Conservation (phyloP, 2,329 filamentous ascomycete species). For the Phoma sp. region DNA sequence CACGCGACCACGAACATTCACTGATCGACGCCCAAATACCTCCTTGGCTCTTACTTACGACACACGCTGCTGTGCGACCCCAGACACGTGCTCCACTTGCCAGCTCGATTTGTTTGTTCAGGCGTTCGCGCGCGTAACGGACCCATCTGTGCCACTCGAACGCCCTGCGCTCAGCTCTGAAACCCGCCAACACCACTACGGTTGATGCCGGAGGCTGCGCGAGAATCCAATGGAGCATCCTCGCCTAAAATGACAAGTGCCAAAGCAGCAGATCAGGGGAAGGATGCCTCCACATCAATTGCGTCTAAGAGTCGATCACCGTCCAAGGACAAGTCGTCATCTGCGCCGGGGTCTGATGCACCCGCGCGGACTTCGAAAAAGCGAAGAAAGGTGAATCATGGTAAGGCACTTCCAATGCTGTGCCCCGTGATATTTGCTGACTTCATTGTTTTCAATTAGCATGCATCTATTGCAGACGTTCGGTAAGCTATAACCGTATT, state of each 20-base stretch:
- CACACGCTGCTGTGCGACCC: slow-evolving; percentile 32
- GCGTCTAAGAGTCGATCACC: slow-evolving; percentile 37
- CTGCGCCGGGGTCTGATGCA: slow-evolving; percentile 38
- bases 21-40: slow-evolving; percentile 21
- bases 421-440: slow-evolving; percentile 39
- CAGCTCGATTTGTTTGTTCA: slow-evolving; percentile 26
- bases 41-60: slow-evolving; percentile 15
- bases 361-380: slow-evolving; percentile 52
- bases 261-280: slow-evolving; percentile 38
- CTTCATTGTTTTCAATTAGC: slow-evolving; percentile 40
- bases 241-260: slow-evolving; percentile 42
- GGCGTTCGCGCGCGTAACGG: slow-evolving; percentile 27
- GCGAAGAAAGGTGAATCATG: slow-evolving; percentile 61
- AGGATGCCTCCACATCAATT: slow-evolving; percentile 31
- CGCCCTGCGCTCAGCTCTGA: slow-evolving; percentile 30
- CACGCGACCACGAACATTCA: slow-evolving; percentile 38
- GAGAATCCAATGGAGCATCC: slow-evolving; percentile 46
- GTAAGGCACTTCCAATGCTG: slow-evolving; percentile 38
- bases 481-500: slow-evolving; percentile 49
- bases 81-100: slow-evolving; percentile 35
- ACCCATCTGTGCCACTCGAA: slow-evolving; percentile 14
- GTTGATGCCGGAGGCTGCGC: slow-evolving; percentile 49
- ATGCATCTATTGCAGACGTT: slow-evolving; percentile 61
- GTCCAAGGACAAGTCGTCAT: slow-evolving; percentile 36
- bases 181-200: slow-evolving; percentile 35